These are phyloP conservation scores for Leishmania tropica DNA, from an alignment of 208 protist species.

Conservation along the genomic window DNA sequence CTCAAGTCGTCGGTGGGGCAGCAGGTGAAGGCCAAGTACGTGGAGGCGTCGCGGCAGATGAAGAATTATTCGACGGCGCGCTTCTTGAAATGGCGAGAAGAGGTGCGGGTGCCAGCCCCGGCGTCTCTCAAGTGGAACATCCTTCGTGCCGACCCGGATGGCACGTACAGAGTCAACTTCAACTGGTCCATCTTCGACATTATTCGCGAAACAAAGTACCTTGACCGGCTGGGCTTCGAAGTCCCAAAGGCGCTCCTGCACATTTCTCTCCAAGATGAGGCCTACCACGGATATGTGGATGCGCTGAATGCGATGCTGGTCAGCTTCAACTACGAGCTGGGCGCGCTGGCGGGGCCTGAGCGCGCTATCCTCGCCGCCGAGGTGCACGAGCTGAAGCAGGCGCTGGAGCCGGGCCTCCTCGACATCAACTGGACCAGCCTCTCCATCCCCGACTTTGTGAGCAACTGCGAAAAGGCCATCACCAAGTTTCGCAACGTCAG, in stretches of 20 bases:
- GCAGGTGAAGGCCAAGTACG: constrained; percentile 92
- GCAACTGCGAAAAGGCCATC: constrained; percentile 93
- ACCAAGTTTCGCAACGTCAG: constrained; percentile 96
- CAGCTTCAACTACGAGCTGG: constrained; percentile 90
- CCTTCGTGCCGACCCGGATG: constrained; percentile 65
- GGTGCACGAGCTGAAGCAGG: constrained; percentile 88
- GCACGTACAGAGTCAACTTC: constrained; percentile 96
- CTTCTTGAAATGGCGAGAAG: constrained; percentile 93
- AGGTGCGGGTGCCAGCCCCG: constrained; percentile 84
- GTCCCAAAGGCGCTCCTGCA: constrained; percentile 97
- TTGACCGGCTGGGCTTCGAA: constrained; percentile 96
- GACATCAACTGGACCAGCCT: constrained; percentile 99
- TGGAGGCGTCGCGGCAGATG: constrained; percentile 93
- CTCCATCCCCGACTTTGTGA: constrained; percentile 97
- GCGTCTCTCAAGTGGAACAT: constrained; percentile 93
- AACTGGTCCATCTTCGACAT: constrained; percentile 90
- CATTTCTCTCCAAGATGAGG: constrained; percentile 98
- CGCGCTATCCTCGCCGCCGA: constrained; percentile 90
- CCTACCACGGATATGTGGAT: constrained; percentile 96
- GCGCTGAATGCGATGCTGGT: constrained; percentile 94
- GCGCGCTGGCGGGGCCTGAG: constrained; percentile 87
- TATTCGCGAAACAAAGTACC: constrained; percentile 98
- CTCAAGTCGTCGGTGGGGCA: constrained; percentile 89
- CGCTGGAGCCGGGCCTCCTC: constrained; percentile 93
- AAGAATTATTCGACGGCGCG: constrained; percentile 93